phyloP scores from a whole-genome alignment of 1,139 yeast species.

The Taphrina flavorubra region DNA sequence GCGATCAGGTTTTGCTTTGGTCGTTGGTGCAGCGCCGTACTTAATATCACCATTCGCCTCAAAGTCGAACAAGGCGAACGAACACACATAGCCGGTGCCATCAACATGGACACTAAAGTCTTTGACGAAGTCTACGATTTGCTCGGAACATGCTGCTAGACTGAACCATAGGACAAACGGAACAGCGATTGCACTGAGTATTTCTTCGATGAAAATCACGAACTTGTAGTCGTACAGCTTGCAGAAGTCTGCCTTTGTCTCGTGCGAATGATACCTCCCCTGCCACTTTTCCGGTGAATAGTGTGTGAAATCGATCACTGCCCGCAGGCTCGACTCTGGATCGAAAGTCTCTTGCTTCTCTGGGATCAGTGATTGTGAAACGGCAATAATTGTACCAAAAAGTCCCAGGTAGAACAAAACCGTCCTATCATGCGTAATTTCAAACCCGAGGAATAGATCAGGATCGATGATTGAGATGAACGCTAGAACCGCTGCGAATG shows the following conservation, averaged over 20 bases:
- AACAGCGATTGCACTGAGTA: conserved; percentile 77
- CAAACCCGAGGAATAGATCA: conserved; percentile 87
- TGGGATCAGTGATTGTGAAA: conserved; percentile 66
- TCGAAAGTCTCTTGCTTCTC: conserved; percentile 75
- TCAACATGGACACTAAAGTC: conserved; percentile 89
- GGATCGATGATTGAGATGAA: conserved; percentile 87
- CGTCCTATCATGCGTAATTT: conserved; percentile 78
- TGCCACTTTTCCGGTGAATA: conserved; percentile 88
- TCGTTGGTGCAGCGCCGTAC: conserved; percentile 11
- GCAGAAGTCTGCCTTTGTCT: conserved; percentile 73
- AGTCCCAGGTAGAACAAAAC: conserved; percentile 85
- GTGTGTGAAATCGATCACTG: conserved; percentile 86
- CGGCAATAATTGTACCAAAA: conserved; percentile 81
- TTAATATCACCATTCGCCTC: conserved; percentile 52
- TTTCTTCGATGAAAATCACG: conserved; percentile 73
- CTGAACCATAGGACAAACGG: conserved; percentile 89
- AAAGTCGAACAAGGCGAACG: conserved; percentile 88
- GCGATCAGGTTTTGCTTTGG: neutral
- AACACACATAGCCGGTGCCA: conserved; percentile 92
- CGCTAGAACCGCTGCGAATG: conserved; percentile 86
- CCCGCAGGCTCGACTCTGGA: conserved; percentile 81
- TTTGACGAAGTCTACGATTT: conserved; percentile 84
- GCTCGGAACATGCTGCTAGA: conserved; percentile 71
- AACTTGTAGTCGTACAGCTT: conserved; percentile 75
- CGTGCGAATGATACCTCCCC: conserved; percentile 70